These are phyloP conservation scores for Ophiostoma populinum DNA, from an alignment of 2,329 filamentous ascomycete species.

Conservation along the genomic window DNA sequence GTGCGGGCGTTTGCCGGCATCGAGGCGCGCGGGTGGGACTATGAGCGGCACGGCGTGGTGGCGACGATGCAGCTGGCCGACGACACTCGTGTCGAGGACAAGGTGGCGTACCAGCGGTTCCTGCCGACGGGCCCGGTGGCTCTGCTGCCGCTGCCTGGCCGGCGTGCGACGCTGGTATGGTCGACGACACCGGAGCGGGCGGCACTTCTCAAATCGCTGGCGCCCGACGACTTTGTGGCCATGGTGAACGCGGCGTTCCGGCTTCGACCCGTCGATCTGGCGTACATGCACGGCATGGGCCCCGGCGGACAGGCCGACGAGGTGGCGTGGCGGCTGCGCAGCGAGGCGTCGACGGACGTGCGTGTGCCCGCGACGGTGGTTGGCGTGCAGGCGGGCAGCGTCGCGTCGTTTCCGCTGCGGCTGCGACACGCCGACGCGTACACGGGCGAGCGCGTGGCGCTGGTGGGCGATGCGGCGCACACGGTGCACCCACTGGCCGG, in stretches of 20 bases:
- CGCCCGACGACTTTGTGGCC: slow-evolving; percentile 55
- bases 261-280: slow-evolving; percentile 59
- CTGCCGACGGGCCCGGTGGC: slow-evolving; percentile 83
- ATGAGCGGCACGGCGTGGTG: slow-evolving; percentile 76
- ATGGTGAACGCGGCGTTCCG: slow-evolving; percentile 92
- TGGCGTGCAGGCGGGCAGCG: slow-evolving; percentile 57
- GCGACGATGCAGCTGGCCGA: slow-evolving; percentile 63
- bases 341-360: slow-evolving; percentile 19
- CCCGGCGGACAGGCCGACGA: slow-evolving; percentile 19
- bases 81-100: slow-evolving; percentile 32
- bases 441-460: slow-evolving; percentile 71
- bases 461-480: slow-evolving; percentile 89
- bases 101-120: slow-evolving; percentile 88
- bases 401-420: slow-evolving; percentile 82
- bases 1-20: slow-evolving; percentile 84
- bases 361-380: slow-evolving; percentile 46
- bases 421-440: slow-evolving; percentile 92
- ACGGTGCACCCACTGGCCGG: slow-evolving; percentile 89
- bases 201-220: slow-evolving; percentile 58
- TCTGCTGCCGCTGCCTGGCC: slow-evolving; percentile 74
- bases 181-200: slow-evolving; percentile 75
- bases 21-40: slow-evolving; percentile 79
- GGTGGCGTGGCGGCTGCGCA: slow-evolving; percentile 59
- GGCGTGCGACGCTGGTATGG: slow-evolving; percentile 79
- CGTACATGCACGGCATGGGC: slow-evolving; percentile 56